Evolutionary conservation across 2,329 filamentous ascomycete species (phyloP).

Genomic region (Amauroascus verrucosus): DNA sequence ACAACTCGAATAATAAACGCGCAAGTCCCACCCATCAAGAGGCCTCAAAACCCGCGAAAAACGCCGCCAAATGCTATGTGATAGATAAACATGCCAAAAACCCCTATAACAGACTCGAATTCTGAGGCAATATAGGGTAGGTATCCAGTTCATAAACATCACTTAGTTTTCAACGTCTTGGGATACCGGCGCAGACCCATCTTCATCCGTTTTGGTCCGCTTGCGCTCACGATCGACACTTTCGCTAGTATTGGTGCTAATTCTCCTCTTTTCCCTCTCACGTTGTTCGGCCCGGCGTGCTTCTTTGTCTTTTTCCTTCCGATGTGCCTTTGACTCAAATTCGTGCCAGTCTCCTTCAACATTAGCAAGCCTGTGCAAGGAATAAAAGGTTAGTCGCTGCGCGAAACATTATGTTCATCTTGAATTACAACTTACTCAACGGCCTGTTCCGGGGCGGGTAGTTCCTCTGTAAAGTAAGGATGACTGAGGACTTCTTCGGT

Average conservation of each 20-base stretch:
- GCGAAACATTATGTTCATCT: conserved; percentile 5
- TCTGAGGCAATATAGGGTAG: not conserved
- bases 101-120: not conserved
- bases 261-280: conserved; percentile 43
- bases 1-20: not conserved
- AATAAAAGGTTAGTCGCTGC: conserved; percentile 19
- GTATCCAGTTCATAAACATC: not conserved
- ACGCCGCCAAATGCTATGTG: conserved; percentile 2
- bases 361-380: conserved; percentile 51
- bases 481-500: conserved; percentile 78
- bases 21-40: not conserved
- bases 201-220: conserved; percentile 26
- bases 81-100: not conserved
- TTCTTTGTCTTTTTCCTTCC: conserved; percentile 69
- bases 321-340: conserved; percentile 88
- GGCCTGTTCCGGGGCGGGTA: conserved; percentile 65
- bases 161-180: conserved; percentile 2
- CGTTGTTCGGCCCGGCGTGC: conserved; percentile 39
- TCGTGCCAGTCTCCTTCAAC: conserved; percentile 97
- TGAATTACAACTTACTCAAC: conserved; percentile 57
- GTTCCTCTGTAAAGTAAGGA: conserved; percentile 76
- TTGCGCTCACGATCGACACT: conserved; percentile 34
- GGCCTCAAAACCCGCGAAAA: not conserved
- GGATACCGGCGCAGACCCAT: conserved; percentile 8
- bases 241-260: conserved; percentile 23